Evolutionary conservation across 495 filamentous ascomycete genomes (phyloP).

Genomic region (Talaromyces liani): DNA sequence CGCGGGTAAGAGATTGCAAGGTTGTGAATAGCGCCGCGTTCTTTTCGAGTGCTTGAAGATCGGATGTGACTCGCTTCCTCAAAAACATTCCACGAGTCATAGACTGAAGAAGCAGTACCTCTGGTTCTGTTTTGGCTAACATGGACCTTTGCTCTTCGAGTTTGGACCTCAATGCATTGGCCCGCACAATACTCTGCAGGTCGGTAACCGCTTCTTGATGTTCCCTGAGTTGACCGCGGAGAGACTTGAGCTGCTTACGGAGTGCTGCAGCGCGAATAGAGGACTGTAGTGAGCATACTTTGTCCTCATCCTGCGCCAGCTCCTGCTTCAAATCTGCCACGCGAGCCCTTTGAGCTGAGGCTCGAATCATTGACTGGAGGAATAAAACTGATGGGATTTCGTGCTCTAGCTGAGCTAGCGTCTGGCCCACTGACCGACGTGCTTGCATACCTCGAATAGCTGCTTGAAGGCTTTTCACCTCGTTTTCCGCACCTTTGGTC

Average conservation of each 20-base stretch:
- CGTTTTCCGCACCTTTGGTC: conserved; percentile 35
- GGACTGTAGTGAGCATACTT: conserved; percentile 33
- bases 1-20: conserved; percentile 68
- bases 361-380: conserved; percentile 39
- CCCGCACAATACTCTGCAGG: conserved; percentile 30
- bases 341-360: conserved; percentile 25
- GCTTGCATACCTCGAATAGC: conserved; percentile 48
- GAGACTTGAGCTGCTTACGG: conserved; percentile 17
- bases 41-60: conserved; percentile 50
- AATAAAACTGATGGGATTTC: conserved; percentile 28
- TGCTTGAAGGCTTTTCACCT: conserved; percentile 63
- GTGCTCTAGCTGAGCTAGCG: conserved; percentile 22
- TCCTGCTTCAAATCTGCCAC: conserved; percentile 21
- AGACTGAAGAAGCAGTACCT: conserved; percentile 41
- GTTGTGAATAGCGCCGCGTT: conserved; percentile 50
- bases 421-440: conserved; percentile 31
- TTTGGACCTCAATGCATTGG: conserved; percentile 26
- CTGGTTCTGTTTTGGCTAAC: conserved; percentile 25
- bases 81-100: conserved; percentile 35
- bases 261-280: conserved; percentile 29
- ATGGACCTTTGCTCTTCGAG: conserved; percentile 24
- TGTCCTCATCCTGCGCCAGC: conserved; percentile 21
- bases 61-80: conserved; percentile 31
- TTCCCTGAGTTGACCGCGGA: conserved; percentile 21
- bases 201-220: conserved; percentile 21